Conservation (phyloP, 2,329 filamentous ascomycete genomes). For the Ophiocordyceps camponoti-saundersi region DNA sequence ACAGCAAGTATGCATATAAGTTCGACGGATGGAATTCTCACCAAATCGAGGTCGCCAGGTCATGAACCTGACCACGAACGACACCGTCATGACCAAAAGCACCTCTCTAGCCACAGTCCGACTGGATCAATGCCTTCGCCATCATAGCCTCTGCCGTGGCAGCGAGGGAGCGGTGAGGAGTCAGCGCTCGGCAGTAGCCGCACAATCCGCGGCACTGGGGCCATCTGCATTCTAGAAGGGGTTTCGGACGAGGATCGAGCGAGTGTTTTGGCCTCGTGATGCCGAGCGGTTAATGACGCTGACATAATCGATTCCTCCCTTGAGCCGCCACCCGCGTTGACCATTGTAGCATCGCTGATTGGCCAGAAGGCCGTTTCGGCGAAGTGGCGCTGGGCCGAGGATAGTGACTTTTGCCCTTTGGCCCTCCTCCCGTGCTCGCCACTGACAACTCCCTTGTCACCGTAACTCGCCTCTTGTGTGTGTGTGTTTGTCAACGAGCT, state of each 20-base stretch:
- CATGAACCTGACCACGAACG: background rate
- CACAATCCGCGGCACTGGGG: too few species aligned
- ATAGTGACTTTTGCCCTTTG: background rate
- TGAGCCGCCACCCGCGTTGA: background rate
- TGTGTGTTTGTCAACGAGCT: background rate
- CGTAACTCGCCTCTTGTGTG: background rate
- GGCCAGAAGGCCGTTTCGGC: background rate
- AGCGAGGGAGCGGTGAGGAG: background rate
- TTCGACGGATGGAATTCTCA: background rate
- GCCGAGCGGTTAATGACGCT: background rate
- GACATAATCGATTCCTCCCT: background rate
- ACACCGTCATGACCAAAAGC: background rate
- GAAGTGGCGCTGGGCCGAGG: background rate
- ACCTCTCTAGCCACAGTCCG: background rate
- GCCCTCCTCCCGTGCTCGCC: too few species aligned
- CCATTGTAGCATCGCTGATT: background rate
- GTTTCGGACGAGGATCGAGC: too few species aligned
- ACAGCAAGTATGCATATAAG: background rate
- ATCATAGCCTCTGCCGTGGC: background rate
- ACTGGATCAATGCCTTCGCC: background rate
- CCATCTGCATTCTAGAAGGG: too few species aligned
- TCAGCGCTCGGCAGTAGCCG: too few species aligned
- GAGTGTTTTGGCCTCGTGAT: too few species aligned
- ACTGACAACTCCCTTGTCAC: too few species aligned
- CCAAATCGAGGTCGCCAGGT: background rate